Percentiles rank a stretch among this genome's conserved stretches.
Evolutionary conservation across 768 basidiomycete species (phyloP).

Genomic region (Hirschioporus abietinus): DNA sequence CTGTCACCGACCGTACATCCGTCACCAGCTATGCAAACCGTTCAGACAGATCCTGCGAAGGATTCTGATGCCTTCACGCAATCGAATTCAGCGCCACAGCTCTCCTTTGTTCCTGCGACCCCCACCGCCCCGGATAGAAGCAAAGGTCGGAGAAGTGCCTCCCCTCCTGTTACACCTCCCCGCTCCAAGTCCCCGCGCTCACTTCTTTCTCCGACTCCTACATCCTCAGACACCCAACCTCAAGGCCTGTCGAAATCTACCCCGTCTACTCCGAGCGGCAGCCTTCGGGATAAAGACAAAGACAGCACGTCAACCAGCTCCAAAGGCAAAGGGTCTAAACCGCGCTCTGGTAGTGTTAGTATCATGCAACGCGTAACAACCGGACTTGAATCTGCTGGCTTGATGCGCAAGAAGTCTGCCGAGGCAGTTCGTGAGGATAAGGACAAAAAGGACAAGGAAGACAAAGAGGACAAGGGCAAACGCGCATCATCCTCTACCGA

Average conservation of each 20-base stretch:
- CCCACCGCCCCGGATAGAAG: conserved; percentile 44
- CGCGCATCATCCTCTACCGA: background rate
- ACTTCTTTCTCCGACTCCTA: conserved; percentile 48
- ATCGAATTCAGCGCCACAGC: conserved; percentile 42
- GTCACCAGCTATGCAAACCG: conserved; percentile 3
- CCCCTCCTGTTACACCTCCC: conserved; percentile 51
- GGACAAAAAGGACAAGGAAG: conserved; percentile 27
- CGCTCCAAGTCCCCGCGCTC: conserved; percentile 34
- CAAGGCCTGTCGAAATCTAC: conserved; percentile 50
- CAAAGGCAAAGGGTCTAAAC: conserved; percentile 34
- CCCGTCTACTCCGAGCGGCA: conserved; percentile 65
- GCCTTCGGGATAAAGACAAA: conserved; percentile 52
- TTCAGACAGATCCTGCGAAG: background rate
- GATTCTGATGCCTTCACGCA: conserved; percentile 26
- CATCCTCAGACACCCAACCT: conserved; percentile 50
- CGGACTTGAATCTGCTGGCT: conserved; percentile 77
- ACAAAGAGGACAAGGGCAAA: conserved; percentile 13
- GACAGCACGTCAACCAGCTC: conserved; percentile 9
- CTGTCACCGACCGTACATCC: conserved; percentile 2
- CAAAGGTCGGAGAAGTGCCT: conserved; percentile 13
- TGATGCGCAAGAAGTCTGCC: conserved; percentile 77
- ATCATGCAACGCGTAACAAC: conserved; percentile 96
- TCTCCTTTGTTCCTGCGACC: conserved; percentile 74
- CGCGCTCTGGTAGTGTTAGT: conserved; percentile 81
- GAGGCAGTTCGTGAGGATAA: conserved; percentile 59